Conservation (phyloP, 495 filamentous ascomycete species). For the Trichoderma gamsii region DNA sequence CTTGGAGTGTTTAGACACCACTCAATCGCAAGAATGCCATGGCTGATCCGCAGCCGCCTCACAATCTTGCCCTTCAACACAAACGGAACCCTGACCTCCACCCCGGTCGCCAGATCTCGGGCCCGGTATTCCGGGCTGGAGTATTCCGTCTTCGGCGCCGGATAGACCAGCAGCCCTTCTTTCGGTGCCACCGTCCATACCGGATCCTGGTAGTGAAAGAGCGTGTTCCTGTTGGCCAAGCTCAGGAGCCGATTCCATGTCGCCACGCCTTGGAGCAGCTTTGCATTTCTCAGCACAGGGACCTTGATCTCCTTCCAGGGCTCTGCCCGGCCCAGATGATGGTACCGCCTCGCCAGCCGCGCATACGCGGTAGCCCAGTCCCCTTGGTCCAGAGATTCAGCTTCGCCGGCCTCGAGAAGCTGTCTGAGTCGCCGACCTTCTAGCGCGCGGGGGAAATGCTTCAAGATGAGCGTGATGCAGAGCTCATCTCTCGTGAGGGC, state of each 20-base stretch:
- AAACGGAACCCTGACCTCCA: slow-evolving; percentile 48
- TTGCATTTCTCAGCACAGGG: slow-evolving; percentile 25
- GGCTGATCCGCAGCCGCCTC: slow-evolving; percentile 52
- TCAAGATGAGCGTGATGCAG: slow-evolving; percentile 38
- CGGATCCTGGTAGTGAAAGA: slow-evolving; percentile 48
- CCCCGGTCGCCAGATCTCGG: slow-evolving; percentile 47
- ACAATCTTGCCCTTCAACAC: slow-evolving; percentile 48
- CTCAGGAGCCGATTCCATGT: slow-evolving; percentile 53
- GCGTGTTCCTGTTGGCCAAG: slow-evolving; percentile 34
- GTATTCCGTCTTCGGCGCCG: slow-evolving; percentile 26
- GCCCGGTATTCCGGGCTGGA: slow-evolving; percentile 36
- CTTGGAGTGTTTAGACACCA: slow-evolving; percentile 52
- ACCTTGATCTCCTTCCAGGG: slow-evolving; percentile 47
- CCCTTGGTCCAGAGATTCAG: not conserved
- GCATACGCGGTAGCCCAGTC: slow-evolving; percentile 46
- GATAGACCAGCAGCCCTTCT: slow-evolving; percentile 55
- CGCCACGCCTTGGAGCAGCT: slow-evolving; percentile 37
- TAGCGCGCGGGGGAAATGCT: slow-evolving; percentile 40
- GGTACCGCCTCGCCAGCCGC: slow-evolving; percentile 50
- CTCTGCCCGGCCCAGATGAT: slow-evolving; percentile 44
- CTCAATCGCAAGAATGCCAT: slow-evolving; percentile 54
- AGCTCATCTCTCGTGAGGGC: slow-evolving; percentile 43
- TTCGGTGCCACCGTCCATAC: slow-evolving; percentile 53
- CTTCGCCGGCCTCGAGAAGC: not conserved
- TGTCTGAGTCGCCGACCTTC: slow-evolving; percentile 26